phyloP scores from a whole-genome alignment of 129 eudicot species.

The Gnaphalium uliginosum region DNA sequence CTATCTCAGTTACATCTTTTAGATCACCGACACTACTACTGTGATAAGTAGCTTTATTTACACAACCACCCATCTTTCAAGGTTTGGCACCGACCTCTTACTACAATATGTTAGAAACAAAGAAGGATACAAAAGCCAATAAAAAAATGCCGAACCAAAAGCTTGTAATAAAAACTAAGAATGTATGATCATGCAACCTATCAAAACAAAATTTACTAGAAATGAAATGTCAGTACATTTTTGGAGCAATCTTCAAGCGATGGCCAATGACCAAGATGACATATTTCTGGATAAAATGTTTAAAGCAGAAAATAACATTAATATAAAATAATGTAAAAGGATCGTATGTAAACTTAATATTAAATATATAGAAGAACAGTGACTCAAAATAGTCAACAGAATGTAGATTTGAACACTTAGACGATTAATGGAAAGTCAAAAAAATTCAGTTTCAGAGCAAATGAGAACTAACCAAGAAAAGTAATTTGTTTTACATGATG shows the following conservation, averaged over 20 bases:
- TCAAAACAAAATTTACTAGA: not conserved
- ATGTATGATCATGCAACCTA: not conserved
- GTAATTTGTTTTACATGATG: too few species aligned
- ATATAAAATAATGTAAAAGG: too few species aligned
- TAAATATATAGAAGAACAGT: too few species aligned
- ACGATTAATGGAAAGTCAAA: too few species aligned
- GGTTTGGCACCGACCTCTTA: conserved; percentile 80
- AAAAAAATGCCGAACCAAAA: not conserved
- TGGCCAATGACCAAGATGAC: conserved; percentile 90
- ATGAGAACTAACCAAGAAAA: too few species aligned
- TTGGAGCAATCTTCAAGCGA: conserved; percentile 86
- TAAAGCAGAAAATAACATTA: too few species aligned
- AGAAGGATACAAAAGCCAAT: not conserved
- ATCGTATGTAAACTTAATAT: too few species aligned
- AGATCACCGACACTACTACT: conserved; percentile 61
- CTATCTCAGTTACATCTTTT: conserved; percentile 32
- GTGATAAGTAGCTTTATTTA: conserved; percentile 56
- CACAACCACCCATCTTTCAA: conserved; percentile 87
- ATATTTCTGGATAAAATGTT: conserved; percentile 66
- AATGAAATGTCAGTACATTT: conserved; percentile 61
- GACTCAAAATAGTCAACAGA: too few species aligned
- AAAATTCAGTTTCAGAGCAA: too few species aligned
- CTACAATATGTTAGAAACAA: conserved; percentile 50
- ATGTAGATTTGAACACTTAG: too few species aligned
- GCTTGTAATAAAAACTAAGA: not conserved